Conservation (phyloP, 1,139 yeast species). For the Saccharomyces hybrid region DNA sequence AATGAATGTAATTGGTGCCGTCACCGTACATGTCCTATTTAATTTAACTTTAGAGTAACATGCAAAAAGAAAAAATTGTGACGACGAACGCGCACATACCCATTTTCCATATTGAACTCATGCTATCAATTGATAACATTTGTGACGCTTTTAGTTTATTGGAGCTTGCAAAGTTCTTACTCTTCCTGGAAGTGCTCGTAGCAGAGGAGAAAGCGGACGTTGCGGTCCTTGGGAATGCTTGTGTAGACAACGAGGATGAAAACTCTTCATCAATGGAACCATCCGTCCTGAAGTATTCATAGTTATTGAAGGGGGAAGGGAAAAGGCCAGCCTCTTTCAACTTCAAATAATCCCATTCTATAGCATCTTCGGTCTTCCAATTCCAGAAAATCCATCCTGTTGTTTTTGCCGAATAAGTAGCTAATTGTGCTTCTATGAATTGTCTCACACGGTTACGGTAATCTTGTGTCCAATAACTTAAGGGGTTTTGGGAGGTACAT, state of each 20-base stretch:
- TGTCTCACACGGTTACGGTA: constrained; percentile 36
- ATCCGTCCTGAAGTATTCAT: constrained; percentile 25
- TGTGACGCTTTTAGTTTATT: not conserved
- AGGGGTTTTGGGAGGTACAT: constrained; percentile 19
- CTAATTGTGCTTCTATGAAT: constrained; percentile 45
- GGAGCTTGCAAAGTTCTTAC: not conserved
- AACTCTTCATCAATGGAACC: constrained; percentile 18
- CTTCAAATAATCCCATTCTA: constrained; percentile 57
- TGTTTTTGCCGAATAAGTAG: constrained; percentile 37
- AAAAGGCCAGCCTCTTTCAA: constrained; percentile 44
- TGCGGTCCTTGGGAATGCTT: constrained; percentile 11
- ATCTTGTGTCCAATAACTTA: constrained; percentile 31
- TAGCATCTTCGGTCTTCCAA: constrained; percentile 53
- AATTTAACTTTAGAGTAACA: not conserved
- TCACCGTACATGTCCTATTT: too few species aligned
- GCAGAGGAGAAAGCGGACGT: not conserved
- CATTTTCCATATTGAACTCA: not conserved
- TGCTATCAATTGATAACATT: not conserved
- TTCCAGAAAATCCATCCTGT: constrained; percentile 67
- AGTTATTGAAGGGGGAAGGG: constrained; percentile 51
- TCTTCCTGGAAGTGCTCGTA: constrained; percentile 1
- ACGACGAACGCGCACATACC: not conserved
- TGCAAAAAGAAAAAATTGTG: not conserved
- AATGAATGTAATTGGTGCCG: too few species aligned
- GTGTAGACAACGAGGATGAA: constrained; percentile 14